These are phyloP conservation scores for Mucor piriformis DNA, from an alignment of 371 early-diverging fungal species.

Conservation along the genomic window DNA sequence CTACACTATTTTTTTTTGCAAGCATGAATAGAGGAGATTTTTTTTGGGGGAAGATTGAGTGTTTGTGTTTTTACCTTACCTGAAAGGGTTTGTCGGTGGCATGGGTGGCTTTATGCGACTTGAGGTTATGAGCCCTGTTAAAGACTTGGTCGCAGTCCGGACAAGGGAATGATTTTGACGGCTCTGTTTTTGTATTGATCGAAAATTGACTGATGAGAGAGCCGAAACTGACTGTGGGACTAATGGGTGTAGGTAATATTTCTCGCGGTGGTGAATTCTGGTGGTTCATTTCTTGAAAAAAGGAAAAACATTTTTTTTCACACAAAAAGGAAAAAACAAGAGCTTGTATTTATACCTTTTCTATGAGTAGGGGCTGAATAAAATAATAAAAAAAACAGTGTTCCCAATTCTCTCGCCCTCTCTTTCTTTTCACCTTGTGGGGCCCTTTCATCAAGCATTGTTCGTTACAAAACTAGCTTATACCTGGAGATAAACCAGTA, in stretches of 20 bases:
- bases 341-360: too few species aligned
- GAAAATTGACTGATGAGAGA: slow-evolving; percentile 25
- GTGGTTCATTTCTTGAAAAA: neutral
- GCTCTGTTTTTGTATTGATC: slow-evolving; percentile 6
- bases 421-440: too few species aligned
- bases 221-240: slow-evolving; percentile 10
- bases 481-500: too few species aligned
- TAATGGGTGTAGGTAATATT: slow-evolving; percentile 15
- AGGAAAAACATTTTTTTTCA: too few species aligned
- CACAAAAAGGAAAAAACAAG: too few species aligned
- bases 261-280: neutral
- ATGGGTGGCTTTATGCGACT: slow-evolving; percentile 52
- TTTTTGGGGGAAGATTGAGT: too few species aligned
- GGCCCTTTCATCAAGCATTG: too few species aligned
- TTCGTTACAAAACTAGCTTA: too few species aligned
- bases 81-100: slow-evolving; percentile 48
- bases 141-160: slow-evolving; percentile 45
- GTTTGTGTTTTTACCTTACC: slow-evolving; percentile 33
- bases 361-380: too few species aligned
- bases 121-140: slow-evolving; percentile 51
- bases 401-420: too few species aligned
- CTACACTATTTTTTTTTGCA: slow-evolving; percentile 33
- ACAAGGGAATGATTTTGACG: slow-evolving; percentile 24
- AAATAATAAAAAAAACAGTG: neutral
- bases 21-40: neutral